Percentiles rank a stretch among this genome's conserved stretches.
These are phyloP conservation scores for Elaeis guineensis DNA, from an alignment of 176 grass and related monocot species.

Conservation along the genomic window DNA sequence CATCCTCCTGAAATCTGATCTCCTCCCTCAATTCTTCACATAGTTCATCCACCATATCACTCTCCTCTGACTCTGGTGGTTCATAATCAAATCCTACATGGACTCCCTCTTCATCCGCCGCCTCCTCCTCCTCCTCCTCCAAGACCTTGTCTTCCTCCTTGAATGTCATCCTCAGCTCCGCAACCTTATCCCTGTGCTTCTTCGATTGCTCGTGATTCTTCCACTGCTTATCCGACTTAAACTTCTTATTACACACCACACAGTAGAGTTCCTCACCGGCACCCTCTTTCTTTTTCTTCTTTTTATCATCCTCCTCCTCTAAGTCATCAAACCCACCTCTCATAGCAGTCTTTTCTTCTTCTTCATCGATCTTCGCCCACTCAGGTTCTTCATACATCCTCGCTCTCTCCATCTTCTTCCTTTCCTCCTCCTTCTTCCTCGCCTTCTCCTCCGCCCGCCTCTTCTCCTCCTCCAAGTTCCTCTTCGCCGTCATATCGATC, in stretches of 20 bases:
- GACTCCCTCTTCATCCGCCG: conserved; percentile 37
- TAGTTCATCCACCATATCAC: conserved; percentile 51
- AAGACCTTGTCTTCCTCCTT: conserved; percentile 60
- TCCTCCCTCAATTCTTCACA: conserved; percentile 43
- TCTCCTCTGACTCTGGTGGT: conserved; percentile 59
- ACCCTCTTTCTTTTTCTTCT: conserved; percentile 41
- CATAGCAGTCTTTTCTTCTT: background rate
- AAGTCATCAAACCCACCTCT: conserved; percentile 29
- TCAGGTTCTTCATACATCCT: conserved; percentile 77
- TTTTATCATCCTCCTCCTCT: conserved; percentile 43
- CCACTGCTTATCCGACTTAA: conserved; percentile 97
- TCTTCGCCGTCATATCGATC: conserved; percentile 61
- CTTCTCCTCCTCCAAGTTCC: conserved; percentile 67
- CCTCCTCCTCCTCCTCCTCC: conserved; percentile 24
- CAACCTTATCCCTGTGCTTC: conserved; percentile 86
- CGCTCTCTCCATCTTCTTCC: conserved; percentile 61
- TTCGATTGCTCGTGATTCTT: conserved; percentile 98
- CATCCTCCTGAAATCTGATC: conserved; percentile 38
- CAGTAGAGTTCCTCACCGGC: conserved; percentile 65
- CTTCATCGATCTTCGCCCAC: conserved; percentile 58
- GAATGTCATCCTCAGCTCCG: conserved; percentile 52
- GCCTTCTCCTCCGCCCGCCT: conserved; percentile 43
- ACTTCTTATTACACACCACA: conserved; percentile 88
- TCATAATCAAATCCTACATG: conserved; percentile 70
- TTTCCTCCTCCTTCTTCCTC: conserved; percentile 71